phyloP scores from a whole-genome alignment of 345 rosid species.

The Ricinus communis region DNA sequence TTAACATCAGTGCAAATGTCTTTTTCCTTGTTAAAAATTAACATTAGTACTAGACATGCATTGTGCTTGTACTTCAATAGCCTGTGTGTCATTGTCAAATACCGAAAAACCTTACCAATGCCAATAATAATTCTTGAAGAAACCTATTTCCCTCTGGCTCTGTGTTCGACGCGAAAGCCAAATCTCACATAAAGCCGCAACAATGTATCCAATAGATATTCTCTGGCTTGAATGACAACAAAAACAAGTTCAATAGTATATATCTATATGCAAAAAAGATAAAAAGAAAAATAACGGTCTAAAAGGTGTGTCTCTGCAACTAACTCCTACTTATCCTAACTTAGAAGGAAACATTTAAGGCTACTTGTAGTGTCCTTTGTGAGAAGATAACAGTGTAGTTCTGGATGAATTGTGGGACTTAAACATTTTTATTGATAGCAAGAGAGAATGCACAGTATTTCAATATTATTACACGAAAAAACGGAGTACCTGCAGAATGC shows the following conservation, averaged over 20 bases:
- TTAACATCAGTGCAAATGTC: background rate
- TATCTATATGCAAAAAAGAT: background rate
- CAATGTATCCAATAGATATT: constrained; percentile 44
- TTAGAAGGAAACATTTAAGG: too few species aligned
- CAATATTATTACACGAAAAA: too few species aligned
- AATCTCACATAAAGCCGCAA: constrained; percentile 46
- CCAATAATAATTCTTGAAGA: constrained; percentile 33
- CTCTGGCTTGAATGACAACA: constrained; percentile 39
- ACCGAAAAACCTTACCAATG: constrained; percentile 39
- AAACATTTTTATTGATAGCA: too few species aligned
- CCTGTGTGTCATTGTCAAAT: background rate
- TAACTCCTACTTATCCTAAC: background rate
- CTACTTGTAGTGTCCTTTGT: too few species aligned
- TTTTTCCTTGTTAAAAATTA: background rate
- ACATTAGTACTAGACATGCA: background rate
- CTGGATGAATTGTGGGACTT: background rate
- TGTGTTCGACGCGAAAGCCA: constrained; percentile 39
- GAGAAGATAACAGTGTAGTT: background rate
- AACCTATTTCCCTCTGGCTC: constrained; percentile 16
- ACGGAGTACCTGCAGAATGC: constrained; percentile 45
- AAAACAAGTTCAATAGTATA: constrained; percentile 16
- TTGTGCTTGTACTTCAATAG: background rate
- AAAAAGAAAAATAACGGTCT: too few species aligned
- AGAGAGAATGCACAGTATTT: background rate
- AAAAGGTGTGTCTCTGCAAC: background rate